phyloP scores from a whole-genome alignment of 2,329 filamentous ascomycete species.

The Incumbomyces lentus region DNA sequence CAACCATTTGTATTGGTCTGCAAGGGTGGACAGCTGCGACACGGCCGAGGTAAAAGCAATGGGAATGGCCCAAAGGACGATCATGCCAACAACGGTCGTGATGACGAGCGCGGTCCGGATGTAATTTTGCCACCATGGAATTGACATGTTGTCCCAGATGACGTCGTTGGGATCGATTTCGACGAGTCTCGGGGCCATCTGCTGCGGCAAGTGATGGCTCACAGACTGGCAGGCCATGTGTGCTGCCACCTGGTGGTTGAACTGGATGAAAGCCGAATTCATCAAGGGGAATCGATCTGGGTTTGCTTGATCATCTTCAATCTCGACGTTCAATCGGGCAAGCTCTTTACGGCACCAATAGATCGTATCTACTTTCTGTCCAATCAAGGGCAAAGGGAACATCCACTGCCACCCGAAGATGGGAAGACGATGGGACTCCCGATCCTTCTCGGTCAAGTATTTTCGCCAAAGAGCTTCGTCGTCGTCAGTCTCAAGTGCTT shows the following conservation, averaged over 20 bases:
- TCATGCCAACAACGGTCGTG: conserved; percentile 58
- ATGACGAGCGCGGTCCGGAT: conserved; percentile 58
- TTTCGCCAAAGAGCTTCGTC: conserved; percentile 67
- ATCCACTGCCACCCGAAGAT: conserved; percentile 56
- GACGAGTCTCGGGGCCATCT: conserved; percentile 87
- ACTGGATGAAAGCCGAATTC: conserved; percentile 97
- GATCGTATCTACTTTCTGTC: conserved; percentile 89
- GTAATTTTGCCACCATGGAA: conserved; percentile 89
- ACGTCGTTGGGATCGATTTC: conserved; percentile 91
- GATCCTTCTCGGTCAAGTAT: conserved; percentile 69
- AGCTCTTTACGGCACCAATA: conserved; percentile 81
- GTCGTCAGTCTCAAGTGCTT: conserved; percentile 51
- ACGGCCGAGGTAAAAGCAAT: conserved; percentile 79
- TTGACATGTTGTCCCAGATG: conserved; percentile 94
- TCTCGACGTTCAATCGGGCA: conserved; percentile 79
- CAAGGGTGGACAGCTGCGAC: conserved; percentile 64
- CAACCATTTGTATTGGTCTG: conserved; percentile 58
- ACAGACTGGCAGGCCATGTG: conserved; percentile 96
- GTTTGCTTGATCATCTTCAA: conserved; percentile 77
- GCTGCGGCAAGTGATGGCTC: conserved; percentile 79
- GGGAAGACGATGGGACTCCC: conserved; percentile 73
- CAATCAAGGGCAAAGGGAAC: conserved; percentile 65
- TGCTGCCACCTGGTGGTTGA: conserved; percentile 92
- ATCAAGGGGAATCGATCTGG: conserved; percentile 80
- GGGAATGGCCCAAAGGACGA: conserved; percentile 81